Evolutionary conservation across 805 yeast genomes (phyloP).

Genomic region (Groenewaldozyma salmanticensis): DNA sequence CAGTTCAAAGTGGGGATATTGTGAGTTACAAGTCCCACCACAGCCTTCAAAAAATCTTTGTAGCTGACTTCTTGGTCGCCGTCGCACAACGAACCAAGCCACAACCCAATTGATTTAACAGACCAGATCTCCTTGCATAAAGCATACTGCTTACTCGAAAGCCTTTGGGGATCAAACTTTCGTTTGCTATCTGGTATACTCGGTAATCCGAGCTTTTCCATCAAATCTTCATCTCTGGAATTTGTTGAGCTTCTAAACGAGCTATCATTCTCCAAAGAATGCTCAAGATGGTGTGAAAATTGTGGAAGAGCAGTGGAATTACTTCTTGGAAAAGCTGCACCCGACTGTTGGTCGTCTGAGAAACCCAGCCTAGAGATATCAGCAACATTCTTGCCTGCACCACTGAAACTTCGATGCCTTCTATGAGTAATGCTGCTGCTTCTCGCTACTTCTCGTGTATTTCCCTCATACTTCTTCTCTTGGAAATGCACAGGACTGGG

Average conservation of each 20-base stretch:
- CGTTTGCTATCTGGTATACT: constrained; percentile 14
- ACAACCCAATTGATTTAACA: constrained; percentile 9
- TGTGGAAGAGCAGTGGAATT: background rate
- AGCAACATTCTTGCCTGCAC: background rate
- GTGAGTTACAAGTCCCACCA: constrained; percentile 19
- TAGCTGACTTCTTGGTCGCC: constrained; percentile 10
- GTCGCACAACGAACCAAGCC: constrained; percentile 9
- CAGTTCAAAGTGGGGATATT: constrained; percentile 23
- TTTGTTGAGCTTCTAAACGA: constrained; percentile 13
- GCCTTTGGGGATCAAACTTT: constrained; percentile 13
- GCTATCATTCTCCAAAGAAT: background rate
- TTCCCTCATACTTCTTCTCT: too few species aligned
- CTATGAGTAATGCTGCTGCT: too few species aligned
- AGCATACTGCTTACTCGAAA: constrained; percentile 15
- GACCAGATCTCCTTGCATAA: constrained; percentile 16
- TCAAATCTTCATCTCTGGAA: constrained; percentile 12
- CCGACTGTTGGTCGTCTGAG: too few species aligned
- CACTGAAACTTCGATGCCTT: background rate
- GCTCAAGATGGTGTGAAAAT: too few species aligned
- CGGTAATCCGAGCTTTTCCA: constrained; percentile 16
- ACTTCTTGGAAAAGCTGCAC: background rate
- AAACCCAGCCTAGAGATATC: too few species aligned
- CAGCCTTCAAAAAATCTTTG: constrained; percentile 12
- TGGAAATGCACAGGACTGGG: too few species aligned
- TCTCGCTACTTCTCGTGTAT: too few species aligned